Conservation (phyloP, 345 rosid species). For the Brassica carinata region DNA sequence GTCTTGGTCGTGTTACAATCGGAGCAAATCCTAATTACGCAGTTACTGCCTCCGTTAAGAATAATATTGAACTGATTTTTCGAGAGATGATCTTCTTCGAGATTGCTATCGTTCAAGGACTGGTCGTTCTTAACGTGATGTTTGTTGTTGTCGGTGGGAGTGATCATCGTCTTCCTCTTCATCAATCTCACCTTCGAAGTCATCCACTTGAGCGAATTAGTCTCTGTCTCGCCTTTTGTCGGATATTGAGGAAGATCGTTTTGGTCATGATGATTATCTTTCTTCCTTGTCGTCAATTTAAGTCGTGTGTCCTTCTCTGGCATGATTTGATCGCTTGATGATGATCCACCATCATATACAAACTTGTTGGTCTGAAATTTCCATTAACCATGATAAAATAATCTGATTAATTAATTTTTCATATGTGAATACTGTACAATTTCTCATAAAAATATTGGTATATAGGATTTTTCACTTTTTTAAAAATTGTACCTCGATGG, state of each 20-base stretch:
- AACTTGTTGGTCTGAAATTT: conserved; percentile 38
- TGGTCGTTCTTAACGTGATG: not conserved
- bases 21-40: conserved; percentile 51
- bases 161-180: conserved; percentile 57
- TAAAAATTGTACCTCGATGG: conserved; percentile 16
- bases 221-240: conserved; percentile 28
- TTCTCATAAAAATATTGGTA: not conserved
- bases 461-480: not conserved
- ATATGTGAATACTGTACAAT: not conserved
- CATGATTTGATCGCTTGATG: conserved; percentile 35
- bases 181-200: conserved; percentile 71
- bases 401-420: not conserved
- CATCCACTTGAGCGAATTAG: conserved; percentile 58
- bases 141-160: conserved; percentile 32
- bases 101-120: conserved; percentile 6
- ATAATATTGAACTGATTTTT: conserved; percentile 26
- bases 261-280: conserved; percentile 39
- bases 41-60: conserved; percentile 35
- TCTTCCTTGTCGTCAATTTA: conserved; percentile 34
- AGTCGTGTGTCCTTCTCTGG: conserved; percentile 33
- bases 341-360: conserved; percentile 35
- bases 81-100: conserved; percentile 26
- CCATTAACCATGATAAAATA: not conserved
- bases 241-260: conserved; percentile 36
- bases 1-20: conserved; percentile 94